Evolutionary conservation across 1,284 basidiomycete species (phyloP).

Genomic region (Naganishia liquefaciens): DNA sequence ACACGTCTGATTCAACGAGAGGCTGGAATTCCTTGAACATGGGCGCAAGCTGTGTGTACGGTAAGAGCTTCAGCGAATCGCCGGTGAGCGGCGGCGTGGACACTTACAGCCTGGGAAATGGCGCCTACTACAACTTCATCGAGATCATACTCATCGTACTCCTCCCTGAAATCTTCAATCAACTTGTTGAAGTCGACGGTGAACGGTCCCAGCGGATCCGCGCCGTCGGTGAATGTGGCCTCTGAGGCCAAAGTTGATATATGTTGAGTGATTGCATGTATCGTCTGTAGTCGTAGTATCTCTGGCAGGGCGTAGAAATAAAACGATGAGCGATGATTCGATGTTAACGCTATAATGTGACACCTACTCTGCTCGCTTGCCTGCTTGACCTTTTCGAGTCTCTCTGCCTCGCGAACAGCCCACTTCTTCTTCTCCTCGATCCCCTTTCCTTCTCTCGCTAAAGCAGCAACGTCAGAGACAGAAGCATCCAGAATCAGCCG

Average conservation of each 20-base stretch:
- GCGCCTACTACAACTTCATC: slow-evolving; percentile 93
- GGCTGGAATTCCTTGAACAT: slow-evolving; percentile 47
- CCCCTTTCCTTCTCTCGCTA: slow-evolving; percentile 81
- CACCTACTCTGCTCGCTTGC: slow-evolving; percentile 30
- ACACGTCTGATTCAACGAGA: slow-evolving; percentile 43
- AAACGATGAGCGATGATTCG: not conserved
- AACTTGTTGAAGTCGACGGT: slow-evolving; percentile 70
- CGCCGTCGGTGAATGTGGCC: slow-evolving; percentile 57
- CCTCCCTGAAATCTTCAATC: slow-evolving; percentile 67
- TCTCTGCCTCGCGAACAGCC: slow-evolving; percentile 55
- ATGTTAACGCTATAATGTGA: not conserved
- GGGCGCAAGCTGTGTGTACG: slow-evolving; percentile 33
- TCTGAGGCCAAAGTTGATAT: slow-evolving; percentile 67
- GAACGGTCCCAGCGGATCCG: slow-evolving; percentile 70
- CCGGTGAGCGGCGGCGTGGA: not conserved
- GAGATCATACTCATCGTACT: slow-evolving; percentile 75
- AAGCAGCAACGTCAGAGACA: slow-evolving; percentile 77
- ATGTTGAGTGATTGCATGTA: slow-evolving; percentile 70
- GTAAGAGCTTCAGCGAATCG: not conserved
- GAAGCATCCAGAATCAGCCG: slow-evolving; percentile 79
- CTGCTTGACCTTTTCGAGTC: slow-evolving; percentile 22
- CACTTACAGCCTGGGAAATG: slow-evolving; percentile 70
- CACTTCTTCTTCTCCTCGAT: slow-evolving; percentile 54
- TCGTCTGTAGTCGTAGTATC: slow-evolving; percentile 70
- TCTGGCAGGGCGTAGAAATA: slow-evolving; percentile 56